Evolutionary conservation across 352 stramenopile genomes (phyloP).

Genomic region (Globisporangium alternatum): DNA sequence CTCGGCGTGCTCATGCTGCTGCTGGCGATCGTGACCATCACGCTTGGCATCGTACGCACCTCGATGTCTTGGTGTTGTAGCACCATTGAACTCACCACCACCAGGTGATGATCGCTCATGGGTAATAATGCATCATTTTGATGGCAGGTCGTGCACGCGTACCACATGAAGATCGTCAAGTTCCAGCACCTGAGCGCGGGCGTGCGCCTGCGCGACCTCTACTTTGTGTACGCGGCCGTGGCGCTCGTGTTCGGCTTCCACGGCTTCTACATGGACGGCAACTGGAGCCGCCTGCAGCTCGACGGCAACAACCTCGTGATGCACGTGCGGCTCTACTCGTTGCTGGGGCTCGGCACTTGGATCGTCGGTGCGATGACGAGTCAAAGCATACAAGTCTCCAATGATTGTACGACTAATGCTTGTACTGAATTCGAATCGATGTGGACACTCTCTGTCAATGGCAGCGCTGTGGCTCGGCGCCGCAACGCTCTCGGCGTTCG

Average conservation of each 20-base stretch:
- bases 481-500: slow-evolving; percentile 53
- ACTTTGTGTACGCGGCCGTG: slow-evolving; percentile 57
- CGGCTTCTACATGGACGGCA: slow-evolving; percentile 67
- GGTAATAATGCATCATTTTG: neutral
- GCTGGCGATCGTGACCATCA: slow-evolving; percentile 39
- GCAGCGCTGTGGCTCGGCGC: slow-evolving; percentile 64
- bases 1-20: slow-evolving; percentile 53
- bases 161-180: slow-evolving; percentile 46
- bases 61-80: neutral
- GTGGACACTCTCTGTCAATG: neutral
- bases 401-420: neutral
- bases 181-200: slow-evolving; percentile 32
- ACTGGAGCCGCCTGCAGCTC: slow-evolving; percentile 49
- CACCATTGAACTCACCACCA: neutral
- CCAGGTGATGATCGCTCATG: neutral
- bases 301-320: slow-evolving; percentile 68
- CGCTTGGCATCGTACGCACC: slow-evolving; percentile 46
- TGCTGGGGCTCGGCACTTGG: slow-evolving; percentile 49
- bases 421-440: neutral
- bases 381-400: neutral
- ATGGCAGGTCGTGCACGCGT: slow-evolving; percentile 42
- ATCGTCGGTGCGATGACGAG: slow-evolving; percentile 28
- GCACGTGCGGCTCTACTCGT: slow-evolving; percentile 63
- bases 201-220: slow-evolving; percentile 53
- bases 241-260: slow-evolving; percentile 53